Percentiles rank a stretch among this genome's conserved stretches.
These are phyloP conservation scores for Torulaspora microellipsoides DNA, from an alignment of 805 yeast species.

Conservation along the genomic window DNA sequence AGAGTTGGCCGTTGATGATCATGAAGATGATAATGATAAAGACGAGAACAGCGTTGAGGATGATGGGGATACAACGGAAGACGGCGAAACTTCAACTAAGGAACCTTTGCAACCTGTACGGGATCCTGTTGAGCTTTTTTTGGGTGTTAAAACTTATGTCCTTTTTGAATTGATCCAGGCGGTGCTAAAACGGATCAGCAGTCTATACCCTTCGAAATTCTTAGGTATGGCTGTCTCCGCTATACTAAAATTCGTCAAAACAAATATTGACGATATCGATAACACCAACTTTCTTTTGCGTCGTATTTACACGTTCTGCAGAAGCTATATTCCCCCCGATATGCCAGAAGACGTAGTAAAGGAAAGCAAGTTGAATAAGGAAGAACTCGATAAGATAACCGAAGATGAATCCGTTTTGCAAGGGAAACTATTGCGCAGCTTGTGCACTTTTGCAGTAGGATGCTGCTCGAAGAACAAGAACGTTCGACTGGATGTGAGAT, in stretches of 20 bases:
- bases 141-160: conserved; percentile 58
- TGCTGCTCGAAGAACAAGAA: conserved; percentile 33
- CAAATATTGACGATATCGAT: conserved; percentile 35
- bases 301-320: conserved; percentile 58
- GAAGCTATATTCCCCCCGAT: conserved; percentile 51
- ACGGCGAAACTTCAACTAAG: conserved; percentile 8
- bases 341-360: conserved; percentile 36
- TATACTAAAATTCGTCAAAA: conserved; percentile 46
- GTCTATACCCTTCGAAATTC: conserved; percentile 76
- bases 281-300: conserved; percentile 47
- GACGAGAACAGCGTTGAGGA: conserved; percentile 1
- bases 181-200: conserved; percentile 55
- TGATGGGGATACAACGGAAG: conserved; percentile 1
- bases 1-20: conserved; percentile 9
- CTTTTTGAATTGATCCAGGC: conserved; percentile 60
- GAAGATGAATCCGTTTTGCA: conserved; percentile 60
- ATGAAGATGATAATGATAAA: conserved; percentile 10
- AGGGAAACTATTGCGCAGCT: conserved; percentile 57
- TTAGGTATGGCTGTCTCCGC: conserved; percentile 63
- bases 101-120: conserved; percentile 17
- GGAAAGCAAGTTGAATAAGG: conserved; percentile 26
- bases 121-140: conserved; percentile 32
- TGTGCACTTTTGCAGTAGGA: conserved; percentile 51
- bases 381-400: conserved; percentile 39
- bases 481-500: conserved; percentile 25